phyloP scores from a whole-genome alignment of 768 basidiomycete genomes.

The Tephrocybe sp. region DNA sequence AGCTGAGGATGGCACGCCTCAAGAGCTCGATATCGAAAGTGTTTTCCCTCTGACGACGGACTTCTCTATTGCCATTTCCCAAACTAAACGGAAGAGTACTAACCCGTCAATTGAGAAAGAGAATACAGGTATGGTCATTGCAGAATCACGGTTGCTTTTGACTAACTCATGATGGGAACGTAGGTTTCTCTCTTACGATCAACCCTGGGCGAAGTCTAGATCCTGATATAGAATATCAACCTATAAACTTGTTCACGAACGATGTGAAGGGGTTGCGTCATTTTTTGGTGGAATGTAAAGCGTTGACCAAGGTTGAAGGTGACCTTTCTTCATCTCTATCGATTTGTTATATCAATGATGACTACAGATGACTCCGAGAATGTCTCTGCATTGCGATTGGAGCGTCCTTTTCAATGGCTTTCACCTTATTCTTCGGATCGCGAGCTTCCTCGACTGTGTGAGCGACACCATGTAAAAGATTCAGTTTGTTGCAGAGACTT shows the following conservation, averaged over 20 bases:
- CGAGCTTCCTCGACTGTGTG: slow-evolving; percentile 6
- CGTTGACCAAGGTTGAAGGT: slow-evolving; percentile 54
- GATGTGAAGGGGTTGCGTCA: slow-evolving; percentile 47
- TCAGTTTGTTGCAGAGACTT: too few relatives aligned
- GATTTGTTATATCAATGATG: slow-evolving; percentile 12
- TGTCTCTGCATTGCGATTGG: slow-evolving; percentile 27
- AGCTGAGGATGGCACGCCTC: slow-evolving; percentile 21
- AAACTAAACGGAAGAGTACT: slow-evolving; percentile 41
- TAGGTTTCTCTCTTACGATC: slow-evolving; percentile 59
- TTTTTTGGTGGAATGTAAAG: slow-evolving; percentile 56
- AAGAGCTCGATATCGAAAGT: slow-evolving; percentile 44
- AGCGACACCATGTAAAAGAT: not conserved
- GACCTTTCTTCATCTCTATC: not conserved
- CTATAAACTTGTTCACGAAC: slow-evolving; percentile 45
- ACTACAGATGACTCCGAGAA: slow-evolving; percentile 19
- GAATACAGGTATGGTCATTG: not conserved
- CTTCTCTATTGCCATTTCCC: slow-evolving; percentile 58
- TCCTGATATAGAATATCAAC: slow-evolving; percentile 20
- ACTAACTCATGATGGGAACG: not conserved
- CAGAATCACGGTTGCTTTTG: not conserved
- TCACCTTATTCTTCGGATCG: slow-evolving; percentile 37
- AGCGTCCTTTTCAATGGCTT: slow-evolving; percentile 46
- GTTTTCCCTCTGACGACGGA: slow-evolving; percentile 57
- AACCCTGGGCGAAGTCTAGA: slow-evolving; percentile 37
- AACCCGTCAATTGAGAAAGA: slow-evolving; percentile 26